phyloP scores from a whole-genome alignment of 2,329 filamentous ascomycete species.

The Cadophora gregata region DNA sequence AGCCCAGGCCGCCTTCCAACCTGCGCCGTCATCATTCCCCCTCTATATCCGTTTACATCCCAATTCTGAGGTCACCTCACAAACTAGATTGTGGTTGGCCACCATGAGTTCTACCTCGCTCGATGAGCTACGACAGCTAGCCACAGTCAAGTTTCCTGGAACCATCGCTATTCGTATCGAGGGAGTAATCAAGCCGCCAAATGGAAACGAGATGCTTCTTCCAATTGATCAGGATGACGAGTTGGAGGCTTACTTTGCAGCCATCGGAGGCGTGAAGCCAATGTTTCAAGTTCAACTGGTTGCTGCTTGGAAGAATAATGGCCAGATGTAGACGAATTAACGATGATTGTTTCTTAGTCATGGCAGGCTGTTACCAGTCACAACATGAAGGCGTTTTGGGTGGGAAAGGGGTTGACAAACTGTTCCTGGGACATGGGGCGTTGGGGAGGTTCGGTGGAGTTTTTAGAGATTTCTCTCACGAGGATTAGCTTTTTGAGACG shows the following conservation, averaged over 20 bases:
- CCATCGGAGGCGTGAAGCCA: constrained; percentile 48
- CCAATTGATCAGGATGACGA: constrained; percentile 74
- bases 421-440: background rate
- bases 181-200: constrained; percentile 66
- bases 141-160: constrained; percentile 65
- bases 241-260: constrained; percentile 72
- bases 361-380: background rate
- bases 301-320: constrained; percentile 40
- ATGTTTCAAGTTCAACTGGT: constrained; percentile 44
- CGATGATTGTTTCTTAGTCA: background rate
- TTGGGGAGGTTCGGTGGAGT: background rate
- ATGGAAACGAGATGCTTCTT: constrained; percentile 62
- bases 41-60: constrained; percentile 74
- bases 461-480: background rate
- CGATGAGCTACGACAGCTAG: constrained; percentile 66
- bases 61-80: constrained; percentile 60
- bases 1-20: constrained; percentile 48
- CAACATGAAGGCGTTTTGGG: background rate
- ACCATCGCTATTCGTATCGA: constrained; percentile 65
- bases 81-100: constrained; percentile 66
- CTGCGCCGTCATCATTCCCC: constrained; percentile 52
- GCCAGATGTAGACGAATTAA: constrained; percentile 22
- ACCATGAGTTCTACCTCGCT: constrained; percentile 63
- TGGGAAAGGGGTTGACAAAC: background rate
- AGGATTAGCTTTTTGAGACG: background rate